phyloP scores from a whole-genome alignment of 2,329 filamentous ascomycete species.

The Amphichorda felina region DNA sequence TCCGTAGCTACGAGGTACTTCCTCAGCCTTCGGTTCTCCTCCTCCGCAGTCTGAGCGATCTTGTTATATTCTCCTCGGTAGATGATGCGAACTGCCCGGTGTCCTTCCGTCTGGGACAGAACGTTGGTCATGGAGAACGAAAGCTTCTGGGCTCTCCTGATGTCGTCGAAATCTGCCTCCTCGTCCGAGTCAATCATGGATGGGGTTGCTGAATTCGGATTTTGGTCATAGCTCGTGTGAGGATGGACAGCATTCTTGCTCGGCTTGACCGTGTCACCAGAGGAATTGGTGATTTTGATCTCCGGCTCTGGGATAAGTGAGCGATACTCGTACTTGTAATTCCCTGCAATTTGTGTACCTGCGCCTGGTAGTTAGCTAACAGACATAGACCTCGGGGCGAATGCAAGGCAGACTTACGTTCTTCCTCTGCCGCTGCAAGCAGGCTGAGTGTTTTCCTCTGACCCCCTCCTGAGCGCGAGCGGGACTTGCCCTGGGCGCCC shows the following conservation, averaged over 20 bases:
- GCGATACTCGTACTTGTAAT: constrained; percentile 45
- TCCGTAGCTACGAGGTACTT: constrained; percentile 96
- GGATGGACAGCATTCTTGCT: constrained; percentile 59
- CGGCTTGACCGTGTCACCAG: constrained; percentile 46
- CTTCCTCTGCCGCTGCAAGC: constrained; percentile 65
- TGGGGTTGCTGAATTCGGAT: constrained; percentile 39
- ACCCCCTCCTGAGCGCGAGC: constrained; percentile 19
- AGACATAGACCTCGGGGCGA: background rate
- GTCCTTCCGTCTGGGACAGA: constrained; percentile 60
- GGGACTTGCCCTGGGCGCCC: constrained; percentile 18
- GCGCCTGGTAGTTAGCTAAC: constrained; percentile 11
- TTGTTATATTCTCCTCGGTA: constrained; percentile 75
- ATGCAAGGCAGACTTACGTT: constrained; percentile 47
- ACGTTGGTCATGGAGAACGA: constrained; percentile 71
- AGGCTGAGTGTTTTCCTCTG: constrained; percentile 43
- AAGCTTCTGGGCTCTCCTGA: constrained; percentile 79
- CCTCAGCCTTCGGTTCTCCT: constrained; percentile 65
- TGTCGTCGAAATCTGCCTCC: constrained; percentile 72
- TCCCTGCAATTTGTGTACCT: constrained; percentile 43
- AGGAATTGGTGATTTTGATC: constrained; percentile 51
- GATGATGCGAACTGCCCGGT: constrained; percentile 79
- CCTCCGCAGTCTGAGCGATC: constrained; percentile 66
- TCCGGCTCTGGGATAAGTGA: constrained; percentile 56
- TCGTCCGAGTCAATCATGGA: constrained; percentile 70
- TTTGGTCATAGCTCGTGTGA: constrained; percentile 70